Base-by-base conservation (phyloP, 768 basidiomycete species). In the Kwoniella botswanensis region DNA sequence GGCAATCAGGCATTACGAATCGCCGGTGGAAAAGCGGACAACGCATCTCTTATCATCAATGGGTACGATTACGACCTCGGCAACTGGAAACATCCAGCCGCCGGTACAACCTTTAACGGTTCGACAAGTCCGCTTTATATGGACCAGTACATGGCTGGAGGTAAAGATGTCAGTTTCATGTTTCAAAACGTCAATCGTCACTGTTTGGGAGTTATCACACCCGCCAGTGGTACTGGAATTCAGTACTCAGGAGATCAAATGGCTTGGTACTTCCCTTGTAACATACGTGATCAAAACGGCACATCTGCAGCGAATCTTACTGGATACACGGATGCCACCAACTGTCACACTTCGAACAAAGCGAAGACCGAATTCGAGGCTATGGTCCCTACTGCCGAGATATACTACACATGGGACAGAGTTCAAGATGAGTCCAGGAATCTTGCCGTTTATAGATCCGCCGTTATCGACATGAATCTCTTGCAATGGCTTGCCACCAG, bases 201-300 rank as follows among this genome's bases (percentile, higher is more conserved):
- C 68, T 99, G 97, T 81, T 84, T 89, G 26, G 88, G 88, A 9
- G 77, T 93, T 80, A 91, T 99, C 77, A 90, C 88, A 3, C 88
- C 89, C 73, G 88, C 92, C 6, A 74, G 86, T 35, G 89, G 88
- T 56, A 91, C 92, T 7, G 88, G 87, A 66, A 96, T 98, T 77
- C 86, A 88, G 3, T 53, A 71, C 46, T 88, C 88, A 43, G 89
- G 89, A 42, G 84, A 86, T 61, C 80, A 86, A 58, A 83, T 94
- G 77, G 92, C 93, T 72, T 98, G 95, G 95, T 98, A 98, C 83
- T 97, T 98, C 85, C 97, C 97, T 1, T 99, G 97, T 87, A 98
- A 99, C 79, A 85, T 96, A 56, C 91, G 87, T 85, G 87, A 89
- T 75, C 94, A 95, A 84, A 86, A 86, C 73, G 89, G 90, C 5